Percentiles rank a stretch among this genome's conserved stretches.
Evolutionary conservation across 2,329 filamentous ascomycete genomes (phyloP).

Genomic region (Venturiaceae sp.): DNA sequence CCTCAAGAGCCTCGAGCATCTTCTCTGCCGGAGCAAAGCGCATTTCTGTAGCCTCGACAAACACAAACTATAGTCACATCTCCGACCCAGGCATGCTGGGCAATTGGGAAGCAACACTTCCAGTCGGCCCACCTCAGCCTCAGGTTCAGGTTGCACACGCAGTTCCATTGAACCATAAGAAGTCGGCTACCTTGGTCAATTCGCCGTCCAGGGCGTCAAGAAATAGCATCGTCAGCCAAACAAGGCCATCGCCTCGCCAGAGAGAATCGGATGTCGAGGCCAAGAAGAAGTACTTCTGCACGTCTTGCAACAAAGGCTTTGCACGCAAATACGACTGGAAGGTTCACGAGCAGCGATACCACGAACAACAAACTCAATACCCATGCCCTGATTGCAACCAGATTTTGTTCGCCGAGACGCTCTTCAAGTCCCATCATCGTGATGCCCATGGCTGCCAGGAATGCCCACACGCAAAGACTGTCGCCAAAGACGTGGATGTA

Average conservation of each 20-base stretch:
- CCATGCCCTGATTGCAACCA: slow-evolving; percentile 60
- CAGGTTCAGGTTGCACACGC: slow-evolving; percentile 3
- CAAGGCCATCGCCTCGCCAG: slow-evolving; percentile 2
- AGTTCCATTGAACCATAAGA: background rate
- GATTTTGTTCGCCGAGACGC: slow-evolving; percentile 58
- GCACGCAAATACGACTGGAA: slow-evolving; percentile 63
- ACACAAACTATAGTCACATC: slow-evolving; percentile 5
- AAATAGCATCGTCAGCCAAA: background rate
- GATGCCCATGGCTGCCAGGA: slow-evolving; percentile 55
- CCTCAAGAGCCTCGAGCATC: slow-evolving; percentile 4
- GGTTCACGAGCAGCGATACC: slow-evolving; percentile 59
- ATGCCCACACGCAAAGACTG: slow-evolving; percentile 55
- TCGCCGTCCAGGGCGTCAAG: slow-evolving; percentile 3
- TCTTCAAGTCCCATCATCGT: slow-evolving; percentile 59
- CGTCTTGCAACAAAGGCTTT: slow-evolving; percentile 51
- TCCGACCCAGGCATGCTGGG: background rate
- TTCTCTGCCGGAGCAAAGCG: slow-evolving; percentile 5
- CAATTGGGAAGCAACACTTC: slow-evolving; percentile 3
- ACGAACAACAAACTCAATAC: slow-evolving; percentile 59
- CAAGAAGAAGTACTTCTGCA: slow-evolving; percentile 31
- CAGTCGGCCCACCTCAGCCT: background rate
- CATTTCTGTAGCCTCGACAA: slow-evolving; percentile 6
- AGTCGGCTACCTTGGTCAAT: slow-evolving; percentile 3
- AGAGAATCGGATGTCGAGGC: slow-evolving; percentile 7
- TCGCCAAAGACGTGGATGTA: slow-evolving; percentile 41